These are phyloP conservation scores for Fusarium citri DNA, from an alignment of 2,329 filamentous ascomycete species.

Conservation along the genomic window DNA sequence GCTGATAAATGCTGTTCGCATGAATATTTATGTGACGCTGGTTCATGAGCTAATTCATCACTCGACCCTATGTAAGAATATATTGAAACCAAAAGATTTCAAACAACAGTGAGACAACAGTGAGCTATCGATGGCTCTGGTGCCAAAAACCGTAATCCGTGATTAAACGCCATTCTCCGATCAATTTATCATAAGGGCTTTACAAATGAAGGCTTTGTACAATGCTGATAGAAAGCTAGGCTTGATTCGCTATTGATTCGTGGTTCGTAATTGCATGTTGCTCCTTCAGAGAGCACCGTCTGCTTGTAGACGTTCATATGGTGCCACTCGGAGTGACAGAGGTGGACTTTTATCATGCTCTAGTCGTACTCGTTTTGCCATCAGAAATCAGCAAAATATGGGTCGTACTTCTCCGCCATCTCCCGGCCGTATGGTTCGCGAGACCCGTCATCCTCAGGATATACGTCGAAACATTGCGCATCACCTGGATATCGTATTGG, in stretches of 20 bases:
- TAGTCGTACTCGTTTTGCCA: background rate
- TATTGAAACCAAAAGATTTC: conserved; percentile 7
- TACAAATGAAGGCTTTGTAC: background rate
- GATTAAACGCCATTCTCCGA: conserved; percentile 30
- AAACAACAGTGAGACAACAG: conserved; percentile 2
- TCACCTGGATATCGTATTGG: conserved; percentile 78
- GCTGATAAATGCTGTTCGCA: background rate
- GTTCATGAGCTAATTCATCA: background rate
- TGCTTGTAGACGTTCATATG: background rate
- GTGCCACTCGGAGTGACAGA: background rate
- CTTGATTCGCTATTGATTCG: conserved; percentile 25
- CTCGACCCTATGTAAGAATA: conserved; percentile 3
- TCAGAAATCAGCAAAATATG: conserved; percentile 75
- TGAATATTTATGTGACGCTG: background rate
- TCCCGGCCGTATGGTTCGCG: conserved; percentile 76
- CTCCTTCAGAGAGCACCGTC: background rate
- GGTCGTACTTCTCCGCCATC: conserved; percentile 75
- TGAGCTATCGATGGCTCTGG: background rate
- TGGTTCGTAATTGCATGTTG: conserved; percentile 18
- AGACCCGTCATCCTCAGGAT: conserved; percentile 78
- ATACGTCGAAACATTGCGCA: conserved; percentile 84
- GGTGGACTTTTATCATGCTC: conserved; percentile 1
- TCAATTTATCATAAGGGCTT: conserved; percentile 12
- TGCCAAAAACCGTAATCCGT: conserved; percentile 14
- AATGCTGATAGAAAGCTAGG: conserved; percentile 14